Conservation (phyloP, 768 basidiomycete species). For the Kwoniella botswanensis region DNA sequence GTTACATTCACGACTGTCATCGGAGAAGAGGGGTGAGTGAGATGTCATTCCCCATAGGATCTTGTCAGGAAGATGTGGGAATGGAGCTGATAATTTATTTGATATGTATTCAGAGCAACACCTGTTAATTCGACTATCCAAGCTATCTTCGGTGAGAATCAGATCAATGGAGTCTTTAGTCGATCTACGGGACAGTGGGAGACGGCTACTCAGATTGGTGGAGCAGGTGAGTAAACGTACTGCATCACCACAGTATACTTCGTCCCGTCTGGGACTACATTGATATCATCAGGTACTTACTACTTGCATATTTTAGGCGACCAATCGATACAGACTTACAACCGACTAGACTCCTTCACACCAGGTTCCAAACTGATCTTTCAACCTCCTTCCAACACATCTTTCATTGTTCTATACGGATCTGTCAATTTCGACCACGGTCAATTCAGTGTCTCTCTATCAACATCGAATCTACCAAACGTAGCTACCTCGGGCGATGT, state of each 20-base stretch:
- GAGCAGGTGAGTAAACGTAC: background rate
- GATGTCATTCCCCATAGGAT: too few species aligned
- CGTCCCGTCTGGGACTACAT: too few species aligned
- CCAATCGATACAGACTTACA: slow-evolving; percentile 1
- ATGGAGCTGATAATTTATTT: background rate
- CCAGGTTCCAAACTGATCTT: slow-evolving; percentile 2
- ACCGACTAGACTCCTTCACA: slow-evolving; percentile 14
- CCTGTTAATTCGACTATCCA: slow-evolving; percentile 11
- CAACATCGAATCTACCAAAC: background rate
- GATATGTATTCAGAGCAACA: background rate
- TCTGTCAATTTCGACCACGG: slow-evolving; percentile 19
- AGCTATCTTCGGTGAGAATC: slow-evolving; percentile 5
- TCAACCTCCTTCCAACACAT: slow-evolving; percentile 9
- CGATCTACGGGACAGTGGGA: slow-evolving; percentile 15
- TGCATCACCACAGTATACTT: too few species aligned
- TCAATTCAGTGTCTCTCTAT: background rate
- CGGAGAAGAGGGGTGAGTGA: slow-evolving; percentile 22
- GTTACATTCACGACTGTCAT: slow-evolving; percentile 23
- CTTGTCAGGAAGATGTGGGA: background rate
- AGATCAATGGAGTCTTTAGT: slow-evolving; percentile 6
- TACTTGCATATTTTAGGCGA: background rate
- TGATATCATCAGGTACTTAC: background rate
- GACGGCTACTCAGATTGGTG: slow-evolving; percentile 1
- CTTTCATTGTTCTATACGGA: slow-evolving; percentile 19
- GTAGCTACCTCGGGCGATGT: slow-evolving; percentile 5